phyloP scores from a whole-genome alignment of 2,329 filamentous ascomycete genomes.

The Botrytis pseudocinerea region DNA sequence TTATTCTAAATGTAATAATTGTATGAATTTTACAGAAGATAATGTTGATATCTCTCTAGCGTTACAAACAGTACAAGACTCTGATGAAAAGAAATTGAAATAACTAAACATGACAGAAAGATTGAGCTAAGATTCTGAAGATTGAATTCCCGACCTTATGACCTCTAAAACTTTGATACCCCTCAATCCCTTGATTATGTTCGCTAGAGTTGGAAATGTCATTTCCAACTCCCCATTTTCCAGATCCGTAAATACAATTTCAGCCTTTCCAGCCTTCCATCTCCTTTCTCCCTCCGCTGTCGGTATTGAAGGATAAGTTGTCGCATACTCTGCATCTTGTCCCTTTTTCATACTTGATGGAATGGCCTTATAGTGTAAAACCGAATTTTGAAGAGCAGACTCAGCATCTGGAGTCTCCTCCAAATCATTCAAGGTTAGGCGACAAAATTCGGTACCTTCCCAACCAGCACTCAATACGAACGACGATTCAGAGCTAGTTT shows the following conservation, averaged over 20 bases:
- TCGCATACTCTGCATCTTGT: neutral
- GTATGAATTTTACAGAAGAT: neutral
- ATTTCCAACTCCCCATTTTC: conserved; percentile 23
- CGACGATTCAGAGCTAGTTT: neutral
- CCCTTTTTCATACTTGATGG: neutral
- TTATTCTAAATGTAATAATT: neutral
- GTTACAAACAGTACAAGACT: neutral
- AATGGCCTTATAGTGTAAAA: neutral
- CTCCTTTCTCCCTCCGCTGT: conserved; percentile 22
- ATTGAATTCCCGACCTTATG: neutral
- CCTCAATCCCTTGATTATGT: conserved; percentile 30
- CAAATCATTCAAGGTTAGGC: conserved; percentile 23
- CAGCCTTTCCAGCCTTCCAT: conserved; percentile 26
- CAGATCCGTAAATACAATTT: conserved; percentile 28
- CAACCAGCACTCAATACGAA: conserved; percentile 30
- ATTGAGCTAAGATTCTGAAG: neutral
- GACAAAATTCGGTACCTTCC: conserved; percentile 30
- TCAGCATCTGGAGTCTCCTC: neutral
- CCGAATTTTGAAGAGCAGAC: neutral
- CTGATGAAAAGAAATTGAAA: neutral
- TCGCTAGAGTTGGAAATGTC: conserved; percentile 29
- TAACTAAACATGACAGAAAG: neutral
- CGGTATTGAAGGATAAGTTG: neutral
- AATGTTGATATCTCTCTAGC: neutral
- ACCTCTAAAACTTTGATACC: conserved; percentile 26